Conservation (phyloP, 257 asterid genomes). For the Catharanthus roseus region DNA sequence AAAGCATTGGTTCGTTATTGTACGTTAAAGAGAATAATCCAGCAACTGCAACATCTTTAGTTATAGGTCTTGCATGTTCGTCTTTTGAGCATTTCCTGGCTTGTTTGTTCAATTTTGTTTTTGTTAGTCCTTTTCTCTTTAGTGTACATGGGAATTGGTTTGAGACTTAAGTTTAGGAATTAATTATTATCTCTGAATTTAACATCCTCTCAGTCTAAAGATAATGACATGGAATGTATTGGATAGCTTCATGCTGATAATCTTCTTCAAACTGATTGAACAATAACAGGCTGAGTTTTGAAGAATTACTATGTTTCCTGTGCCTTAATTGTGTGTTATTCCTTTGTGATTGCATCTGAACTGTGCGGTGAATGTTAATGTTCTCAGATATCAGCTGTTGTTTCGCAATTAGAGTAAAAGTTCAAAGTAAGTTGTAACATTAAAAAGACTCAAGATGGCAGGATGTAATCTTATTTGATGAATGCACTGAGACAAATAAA, state of each 20-base stretch:
- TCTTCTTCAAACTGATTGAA: no score
- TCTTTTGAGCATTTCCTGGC: background rate
- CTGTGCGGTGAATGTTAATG: background rate
- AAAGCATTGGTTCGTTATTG: background rate
- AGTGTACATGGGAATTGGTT: background rate
- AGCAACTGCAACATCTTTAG: background rate
- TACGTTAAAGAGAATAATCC: background rate
- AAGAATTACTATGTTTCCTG: background rate
- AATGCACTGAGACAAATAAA: background rate
- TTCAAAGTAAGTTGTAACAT: background rate
- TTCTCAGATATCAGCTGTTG: background rate
- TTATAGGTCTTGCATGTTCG: background rate
- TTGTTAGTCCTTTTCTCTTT: background rate
- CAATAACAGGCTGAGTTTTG: background rate
- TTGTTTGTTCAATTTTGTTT: background rate
- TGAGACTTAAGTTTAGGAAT: background rate
- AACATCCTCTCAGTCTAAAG: no score
- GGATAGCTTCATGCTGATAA: no score
- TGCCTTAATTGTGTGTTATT: background rate
- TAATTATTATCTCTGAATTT: background rate
- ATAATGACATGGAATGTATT: no score
- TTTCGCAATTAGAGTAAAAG: background rate
- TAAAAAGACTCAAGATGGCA: background rate
- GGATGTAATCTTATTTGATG: background rate
- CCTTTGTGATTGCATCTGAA: background rate